Conservation (phyloP, 1,139 yeast species). For the Saccharomycopsis crataegensis region DNA sequence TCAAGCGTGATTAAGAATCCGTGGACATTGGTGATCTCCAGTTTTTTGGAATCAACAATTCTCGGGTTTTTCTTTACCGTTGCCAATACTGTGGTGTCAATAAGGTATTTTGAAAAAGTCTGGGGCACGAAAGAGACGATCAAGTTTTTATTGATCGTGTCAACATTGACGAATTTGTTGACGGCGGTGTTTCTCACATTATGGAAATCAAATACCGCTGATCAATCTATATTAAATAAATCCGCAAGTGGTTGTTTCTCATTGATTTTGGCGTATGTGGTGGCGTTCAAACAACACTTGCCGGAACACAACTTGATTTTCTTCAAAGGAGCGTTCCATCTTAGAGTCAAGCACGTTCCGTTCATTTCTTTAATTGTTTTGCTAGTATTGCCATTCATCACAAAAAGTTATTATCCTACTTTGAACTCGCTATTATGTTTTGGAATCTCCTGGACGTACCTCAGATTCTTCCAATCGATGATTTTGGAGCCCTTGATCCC, state of each 20-base stretch:
- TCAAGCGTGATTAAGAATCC: constrained; percentile 52
- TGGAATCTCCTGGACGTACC: constrained; percentile 61
- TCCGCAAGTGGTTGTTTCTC: constrained; percentile 70
- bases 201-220: neutral
- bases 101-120: constrained; percentile 42
- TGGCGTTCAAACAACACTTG: constrained; percentile 78
- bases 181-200: constrained; percentile 37
- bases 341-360: constrained; percentile 70
- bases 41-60: constrained; percentile 61
- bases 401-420: constrained; percentile 43
- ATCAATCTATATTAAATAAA: constrained; percentile 19
- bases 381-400: constrained; percentile 37
- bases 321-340: constrained; percentile 53
- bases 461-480: constrained; percentile 63
- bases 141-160: constrained; percentile 49
- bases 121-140: constrained; percentile 58
- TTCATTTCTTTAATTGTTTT: constrained; percentile 46
- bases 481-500: constrained; percentile 21
- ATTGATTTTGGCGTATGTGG: constrained; percentile 66
- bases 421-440: constrained; percentile 67
- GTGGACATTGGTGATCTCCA: constrained; percentile 67
- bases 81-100: constrained; percentile 46
- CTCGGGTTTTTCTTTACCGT: constrained; percentile 44
- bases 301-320: constrained; percentile 81
- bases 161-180: constrained; percentile 51